These are phyloP conservation scores for Backusella tuberculispora DNA, from an alignment of 192 early-diverging fungal genomes.

Conservation along the genomic window DNA sequence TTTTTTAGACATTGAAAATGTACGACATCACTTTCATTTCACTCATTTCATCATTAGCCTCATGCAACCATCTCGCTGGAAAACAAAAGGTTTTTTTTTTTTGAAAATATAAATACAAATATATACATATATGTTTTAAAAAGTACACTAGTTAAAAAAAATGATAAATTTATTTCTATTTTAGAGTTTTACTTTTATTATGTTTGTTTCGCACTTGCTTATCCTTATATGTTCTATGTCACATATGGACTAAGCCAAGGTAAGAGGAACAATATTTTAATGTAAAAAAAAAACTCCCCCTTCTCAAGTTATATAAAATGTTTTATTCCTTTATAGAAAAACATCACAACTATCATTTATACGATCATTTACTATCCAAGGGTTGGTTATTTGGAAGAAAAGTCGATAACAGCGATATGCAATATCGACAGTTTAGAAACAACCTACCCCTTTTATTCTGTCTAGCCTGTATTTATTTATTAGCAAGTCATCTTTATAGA, in stretches of 20 bases:
- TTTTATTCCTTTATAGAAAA: conserved; percentile 34
- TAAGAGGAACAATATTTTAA: conserved; percentile 26
- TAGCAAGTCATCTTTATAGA: conserved; percentile 51
- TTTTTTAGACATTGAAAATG: conserved; percentile 2
- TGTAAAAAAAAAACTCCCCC: not conserved
- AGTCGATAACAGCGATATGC: conserved; percentile 72
- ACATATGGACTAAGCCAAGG: conserved; percentile 57
- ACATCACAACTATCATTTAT: conserved; percentile 46
- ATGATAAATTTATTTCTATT: no score
- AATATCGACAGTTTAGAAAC: conserved; percentile 67
- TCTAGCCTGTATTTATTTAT: conserved; percentile 54
- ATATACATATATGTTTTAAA: no score
- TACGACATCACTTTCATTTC: not conserved
- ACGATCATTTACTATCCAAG: conserved; percentile 44
- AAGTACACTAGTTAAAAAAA: no score
- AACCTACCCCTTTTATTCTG: conserved; percentile 56
- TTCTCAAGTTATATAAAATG: no score
- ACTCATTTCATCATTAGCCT: conserved; percentile 4
- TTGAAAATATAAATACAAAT: not conserved
- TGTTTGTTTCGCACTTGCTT: conserved; percentile 50
- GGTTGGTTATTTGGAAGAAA: conserved; percentile 62
- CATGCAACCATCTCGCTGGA: conserved; percentile 13
- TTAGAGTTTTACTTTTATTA: conserved; percentile 78
- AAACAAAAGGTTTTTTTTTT: conserved; percentile 18
- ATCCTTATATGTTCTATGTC: conserved; percentile 68